Conservation (phyloP, 1,284 basidiomycete species). For the Lignosus rhinocerotis region DNA sequence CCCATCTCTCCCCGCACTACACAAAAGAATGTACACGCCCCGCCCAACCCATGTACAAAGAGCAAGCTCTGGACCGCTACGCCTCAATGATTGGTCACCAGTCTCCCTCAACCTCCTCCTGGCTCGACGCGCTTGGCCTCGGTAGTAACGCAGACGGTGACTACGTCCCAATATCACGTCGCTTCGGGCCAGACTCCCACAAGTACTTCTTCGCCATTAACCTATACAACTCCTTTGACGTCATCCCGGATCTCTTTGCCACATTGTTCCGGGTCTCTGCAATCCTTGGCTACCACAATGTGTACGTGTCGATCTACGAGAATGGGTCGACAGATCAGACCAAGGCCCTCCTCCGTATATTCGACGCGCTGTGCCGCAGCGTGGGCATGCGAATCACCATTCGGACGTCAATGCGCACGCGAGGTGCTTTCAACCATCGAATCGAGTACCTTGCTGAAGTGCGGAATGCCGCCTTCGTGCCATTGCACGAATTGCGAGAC, state of each 20-base stretch:
- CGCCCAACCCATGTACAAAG: slow-evolving; percentile 79
- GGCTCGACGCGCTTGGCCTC: slow-evolving; percentile 56
- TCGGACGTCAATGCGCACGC: slow-evolving; percentile 84
- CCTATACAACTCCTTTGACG: slow-evolving; percentile 96
- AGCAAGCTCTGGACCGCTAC: slow-evolving; percentile 86
- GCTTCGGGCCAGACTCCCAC: slow-evolving; percentile 64
- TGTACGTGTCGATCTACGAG: slow-evolving; percentile 96
- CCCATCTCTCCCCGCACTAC: slow-evolving; percentile 84
- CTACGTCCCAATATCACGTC: slow-evolving; percentile 41
- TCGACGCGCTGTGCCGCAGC: slow-evolving; percentile 84
- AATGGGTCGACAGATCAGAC: slow-evolving; percentile 97
- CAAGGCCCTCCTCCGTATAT: slow-evolving; percentile 89
- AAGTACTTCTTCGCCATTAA: slow-evolving; percentile 99
- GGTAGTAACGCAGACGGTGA: slow-evolving; percentile 46
- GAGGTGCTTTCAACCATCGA: slow-evolving; percentile 96
- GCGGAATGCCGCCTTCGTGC: slow-evolving; percentile 91
- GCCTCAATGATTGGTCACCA: slow-evolving; percentile 78
- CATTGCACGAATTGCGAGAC: slow-evolving; percentile 89
- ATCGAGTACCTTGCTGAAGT: slow-evolving; percentile 98
- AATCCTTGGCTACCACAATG: slow-evolving; percentile 92
- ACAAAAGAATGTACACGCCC: slow-evolving; percentile 87
- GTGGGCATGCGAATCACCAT: slow-evolving; percentile 92
- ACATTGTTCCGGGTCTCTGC: slow-evolving; percentile 91
- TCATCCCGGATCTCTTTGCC: slow-evolving; percentile 94
- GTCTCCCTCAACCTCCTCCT: slow-evolving; percentile 57